Evolutionary conservation across 78 protist genomes (phyloP).

Genomic region (Creolimax fragrantissima): DNA sequence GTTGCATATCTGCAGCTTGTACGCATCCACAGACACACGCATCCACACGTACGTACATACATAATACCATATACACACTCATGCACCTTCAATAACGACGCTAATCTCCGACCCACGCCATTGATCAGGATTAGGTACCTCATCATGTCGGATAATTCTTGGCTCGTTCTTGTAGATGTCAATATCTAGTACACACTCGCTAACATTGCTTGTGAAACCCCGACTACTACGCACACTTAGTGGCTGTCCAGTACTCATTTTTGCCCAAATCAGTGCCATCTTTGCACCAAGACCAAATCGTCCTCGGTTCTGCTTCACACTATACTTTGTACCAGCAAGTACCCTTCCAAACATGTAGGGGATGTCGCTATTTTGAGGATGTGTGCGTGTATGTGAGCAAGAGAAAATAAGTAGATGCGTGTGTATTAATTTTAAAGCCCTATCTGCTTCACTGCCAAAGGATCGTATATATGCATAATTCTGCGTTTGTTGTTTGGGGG

Average conservation of each 20-base stretch:
- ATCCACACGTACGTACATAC: neutral
- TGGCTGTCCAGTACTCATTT: slow-evolving; percentile 48
- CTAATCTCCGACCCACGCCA: slow-evolving; percentile 46
- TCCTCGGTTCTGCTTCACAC: slow-evolving; percentile 47
- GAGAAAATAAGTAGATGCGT: too few relatives aligned
- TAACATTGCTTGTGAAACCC: neutral
- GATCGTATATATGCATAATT: too few relatives aligned
- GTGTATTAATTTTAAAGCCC: too few relatives aligned
- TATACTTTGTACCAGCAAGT: slow-evolving; percentile 41
- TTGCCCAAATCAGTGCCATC: slow-evolving; percentile 55
- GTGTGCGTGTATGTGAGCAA: too few relatives aligned
- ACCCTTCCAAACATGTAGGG: slow-evolving; percentile 46
- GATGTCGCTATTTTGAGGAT: neutral
- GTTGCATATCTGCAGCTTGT: too few relatives aligned
- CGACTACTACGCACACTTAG: slow-evolving; percentile 12
- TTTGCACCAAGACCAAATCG: slow-evolving; percentile 57
- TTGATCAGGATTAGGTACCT: neutral
- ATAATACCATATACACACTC: neutral
- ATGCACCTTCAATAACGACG: slow-evolving; percentile 34
- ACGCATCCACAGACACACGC: too few relatives aligned
- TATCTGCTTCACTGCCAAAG: too few relatives aligned
- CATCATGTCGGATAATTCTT: neutral
- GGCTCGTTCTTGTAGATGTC: slow-evolving; percentile 48
- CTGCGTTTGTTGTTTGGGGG: too few relatives aligned
- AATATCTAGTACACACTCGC: slow-evolving; percentile 42